phyloP scores from a whole-genome alignment of 1,139 yeast species.

The Torulaspora pretoriensis region DNA sequence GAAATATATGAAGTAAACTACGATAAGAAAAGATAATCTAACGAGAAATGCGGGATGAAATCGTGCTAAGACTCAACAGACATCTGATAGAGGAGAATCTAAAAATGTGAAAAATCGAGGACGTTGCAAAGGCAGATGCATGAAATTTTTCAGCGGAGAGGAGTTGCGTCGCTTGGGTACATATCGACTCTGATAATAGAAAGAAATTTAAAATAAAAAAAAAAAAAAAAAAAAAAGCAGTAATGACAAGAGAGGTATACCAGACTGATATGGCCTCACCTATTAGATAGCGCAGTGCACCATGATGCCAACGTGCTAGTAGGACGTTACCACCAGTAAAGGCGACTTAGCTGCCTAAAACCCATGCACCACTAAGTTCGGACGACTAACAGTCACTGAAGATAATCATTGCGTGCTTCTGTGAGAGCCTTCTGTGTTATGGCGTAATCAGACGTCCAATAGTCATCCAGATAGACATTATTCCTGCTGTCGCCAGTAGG shows the following conservation, averaged over 20 bases:
- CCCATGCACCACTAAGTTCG: conserved; percentile 1
- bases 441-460: conserved; percentile 51
- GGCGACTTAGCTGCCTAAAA: not conserved
- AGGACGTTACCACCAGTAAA: not conserved
- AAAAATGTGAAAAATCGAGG: conserved; percentile 3
- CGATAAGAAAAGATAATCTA: not conserved
- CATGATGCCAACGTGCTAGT: no score
- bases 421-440: conserved; percentile 34
- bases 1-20: not conserved
- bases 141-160: conserved; percentile 8
- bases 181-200: not conserved
- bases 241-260: not conserved
- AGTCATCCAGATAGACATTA: conserved; percentile 41
- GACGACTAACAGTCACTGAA: conserved; percentile 1
- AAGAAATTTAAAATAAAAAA: not conserved
- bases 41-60: conserved; percentile 13
- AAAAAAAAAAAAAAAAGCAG: not conserved
- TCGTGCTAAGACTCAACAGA: conserved; percentile 1
- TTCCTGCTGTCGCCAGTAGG: conserved; percentile 41
- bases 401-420: not conserved
- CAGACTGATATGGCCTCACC: no score
- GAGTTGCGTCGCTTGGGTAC: conserved; percentile 14
- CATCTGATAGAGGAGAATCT: not conserved
- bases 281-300: no score
- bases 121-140: conserved; percentile 4